Percentiles rank a stretch among this genome's conserved stretches.
phyloP scores from a whole-genome alignment of 139 green algal genomes.

The Bryopsis sp. region DNA sequence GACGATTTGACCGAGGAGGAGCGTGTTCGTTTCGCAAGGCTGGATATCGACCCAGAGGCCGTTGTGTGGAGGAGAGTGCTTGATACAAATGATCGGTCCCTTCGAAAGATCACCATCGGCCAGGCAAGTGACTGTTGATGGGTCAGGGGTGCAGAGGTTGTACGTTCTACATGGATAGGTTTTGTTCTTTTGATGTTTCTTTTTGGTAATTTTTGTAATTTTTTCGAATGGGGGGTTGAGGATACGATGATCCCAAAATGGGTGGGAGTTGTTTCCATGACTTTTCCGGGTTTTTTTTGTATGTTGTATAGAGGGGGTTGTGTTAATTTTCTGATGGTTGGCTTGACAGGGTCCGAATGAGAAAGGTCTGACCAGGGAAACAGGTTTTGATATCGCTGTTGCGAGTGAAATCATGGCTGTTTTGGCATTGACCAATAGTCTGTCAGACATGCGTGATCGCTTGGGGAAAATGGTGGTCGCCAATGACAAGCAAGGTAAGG shows the following conservation, averaged over 20 bases:
- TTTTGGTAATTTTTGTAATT: not conserved
- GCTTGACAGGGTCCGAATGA: slow-evolving; percentile 39
- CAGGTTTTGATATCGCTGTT: slow-evolving; percentile 95
- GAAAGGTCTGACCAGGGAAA: slow-evolving; percentile 40
- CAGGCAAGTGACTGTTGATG: slow-evolving; percentile 24
- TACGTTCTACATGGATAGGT: no score
- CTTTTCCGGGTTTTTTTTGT: not conserved
- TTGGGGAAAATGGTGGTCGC: slow-evolving; percentile 87
- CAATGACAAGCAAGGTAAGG: slow-evolving; percentile 36
- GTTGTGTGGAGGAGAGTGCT: slow-evolving; percentile 96
- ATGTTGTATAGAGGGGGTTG: not conserved
- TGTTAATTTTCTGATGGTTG: no score
- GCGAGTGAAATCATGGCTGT: slow-evolving; percentile 96
- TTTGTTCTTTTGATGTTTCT: not conserved
- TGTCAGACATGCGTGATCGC: slow-evolving; percentile 84
- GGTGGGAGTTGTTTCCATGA: no score
- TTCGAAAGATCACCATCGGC: slow-evolving; percentile 80
- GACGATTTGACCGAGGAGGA: slow-evolving; percentile 82
- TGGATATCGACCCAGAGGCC: slow-evolving; percentile 84
- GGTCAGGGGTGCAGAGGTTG: not conserved
- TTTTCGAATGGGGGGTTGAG: not conserved
- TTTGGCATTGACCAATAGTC: slow-evolving; percentile 76
- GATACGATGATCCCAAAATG: slow-evolving; percentile 1
- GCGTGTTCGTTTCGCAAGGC: slow-evolving; percentile 62
- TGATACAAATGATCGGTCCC: slow-evolving; percentile 95